Percentiles rank a stretch among this genome's conserved stretches.
Evolutionary conservation across 306 rosid genomes (phyloP).

Genomic region (Hippophae rhamnoides): DNA sequence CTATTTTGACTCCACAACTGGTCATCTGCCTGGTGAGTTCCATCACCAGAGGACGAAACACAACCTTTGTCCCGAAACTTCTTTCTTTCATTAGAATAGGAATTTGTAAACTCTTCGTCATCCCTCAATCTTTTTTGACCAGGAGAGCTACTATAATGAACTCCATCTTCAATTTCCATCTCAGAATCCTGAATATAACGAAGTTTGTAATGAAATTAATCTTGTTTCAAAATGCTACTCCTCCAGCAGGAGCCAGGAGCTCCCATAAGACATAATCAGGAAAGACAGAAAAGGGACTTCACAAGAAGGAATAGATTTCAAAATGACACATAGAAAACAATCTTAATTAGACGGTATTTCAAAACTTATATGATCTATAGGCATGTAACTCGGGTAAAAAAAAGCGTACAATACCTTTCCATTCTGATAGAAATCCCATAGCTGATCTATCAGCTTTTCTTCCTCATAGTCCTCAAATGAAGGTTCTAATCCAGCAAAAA

Average conservation of each 20-base stretch:
- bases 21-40: conserved; percentile 6
- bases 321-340: too few species aligned
- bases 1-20: conserved; percentile 5
- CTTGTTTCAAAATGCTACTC: not conserved
- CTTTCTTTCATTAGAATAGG: conserved; percentile 16
- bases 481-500: conserved; percentile 64
- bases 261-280: not conserved
- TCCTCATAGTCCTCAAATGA: conserved; percentile 56
- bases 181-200: conserved; percentile 33
- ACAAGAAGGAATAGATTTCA: too few species aligned
- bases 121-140: conserved; percentile 20
- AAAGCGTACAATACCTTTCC: conserved; percentile 37
- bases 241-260: not conserved
- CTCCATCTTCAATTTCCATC: conserved; percentile 17
- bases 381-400: conserved; percentile 5
- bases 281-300: not conserved
- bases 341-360: too few species aligned
- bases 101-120: conserved; percentile 12
- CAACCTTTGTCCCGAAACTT: conserved; percentile 10
- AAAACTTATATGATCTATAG: not conserved
- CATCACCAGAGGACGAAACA: conserved; percentile 18
- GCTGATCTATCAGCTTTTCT: conserved; percentile 35
- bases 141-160: conserved; percentile 6
- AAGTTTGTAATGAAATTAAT: not conserved
- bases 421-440: conserved; percentile 55